Percentiles rank a stretch among this genome's conserved stretches.
These are phyloP conservation scores for Ophiostoma populinum DNA, from an alignment of 2,329 filamentous ascomycete species.

Conservation along the genomic window DNA sequence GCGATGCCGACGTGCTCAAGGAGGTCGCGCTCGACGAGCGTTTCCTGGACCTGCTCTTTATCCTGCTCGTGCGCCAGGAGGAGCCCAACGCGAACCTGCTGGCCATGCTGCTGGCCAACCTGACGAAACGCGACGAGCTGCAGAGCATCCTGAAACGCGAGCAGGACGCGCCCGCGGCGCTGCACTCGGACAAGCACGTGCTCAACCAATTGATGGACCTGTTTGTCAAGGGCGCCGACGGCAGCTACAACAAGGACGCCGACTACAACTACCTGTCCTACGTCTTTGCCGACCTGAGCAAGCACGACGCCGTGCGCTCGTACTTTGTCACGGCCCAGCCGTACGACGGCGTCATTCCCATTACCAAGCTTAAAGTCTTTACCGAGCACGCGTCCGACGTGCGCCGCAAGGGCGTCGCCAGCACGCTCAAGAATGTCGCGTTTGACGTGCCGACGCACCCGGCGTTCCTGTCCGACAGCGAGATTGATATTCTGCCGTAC, in stretches of 20 bases:
- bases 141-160: slow-evolving; percentile 51
- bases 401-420: slow-evolving; percentile 83
- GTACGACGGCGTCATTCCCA: slow-evolving; percentile 71
- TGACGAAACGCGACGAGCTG: slow-evolving; percentile 63
- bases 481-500: slow-evolving; percentile 73
- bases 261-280: slow-evolving; percentile 90
- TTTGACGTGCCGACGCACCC: slow-evolving; percentile 66
- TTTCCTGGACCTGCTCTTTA: slow-evolving; percentile 60
- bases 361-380: slow-evolving; percentile 86
- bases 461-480: slow-evolving; percentile 50
- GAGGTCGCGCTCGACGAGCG: slow-evolving; percentile 59
- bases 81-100: slow-evolving; percentile 73
- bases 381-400: slow-evolving; percentile 77
- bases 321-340: slow-evolving; percentile 59
- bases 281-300: slow-evolving; percentile 82
- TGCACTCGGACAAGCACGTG: slow-evolving; percentile 54
- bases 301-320: slow-evolving; percentile 54
- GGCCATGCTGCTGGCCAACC: slow-evolving; percentile 84
- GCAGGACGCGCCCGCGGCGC: slow-evolving; percentile 48
- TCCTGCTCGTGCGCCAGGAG: slow-evolving; percentile 51
- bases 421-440: slow-evolving; percentile 82
- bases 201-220: slow-evolving; percentile 89
- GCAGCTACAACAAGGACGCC: slow-evolving; percentile 66
- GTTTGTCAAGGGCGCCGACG: slow-evolving; percentile 82
- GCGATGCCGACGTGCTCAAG: slow-evolving; percentile 59